A percentile compares a stretch with the other conserved stretches of the same genome.
Conservation (phyloP, 345 rosid species). For the Corchorus capsularis region DNA sequence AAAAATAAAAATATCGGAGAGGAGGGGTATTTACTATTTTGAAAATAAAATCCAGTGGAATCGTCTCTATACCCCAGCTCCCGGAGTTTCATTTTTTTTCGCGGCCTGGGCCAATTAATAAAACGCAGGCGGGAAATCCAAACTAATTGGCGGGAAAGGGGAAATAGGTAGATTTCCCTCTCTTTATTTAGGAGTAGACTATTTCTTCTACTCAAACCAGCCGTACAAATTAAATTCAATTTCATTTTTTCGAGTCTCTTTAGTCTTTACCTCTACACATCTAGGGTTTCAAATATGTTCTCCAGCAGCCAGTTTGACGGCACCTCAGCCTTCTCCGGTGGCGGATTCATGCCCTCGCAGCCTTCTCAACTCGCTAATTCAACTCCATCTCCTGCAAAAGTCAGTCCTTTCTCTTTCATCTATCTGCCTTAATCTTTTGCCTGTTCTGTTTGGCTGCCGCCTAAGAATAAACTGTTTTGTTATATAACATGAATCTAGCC, state of each 20-base stretch:
- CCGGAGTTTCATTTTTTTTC: too few species aligned
- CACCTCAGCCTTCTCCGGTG: constrained; percentile 47
- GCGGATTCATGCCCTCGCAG: constrained; percentile 76
- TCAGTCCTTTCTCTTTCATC: constrained; percentile 16
- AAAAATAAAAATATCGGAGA: too few species aligned
- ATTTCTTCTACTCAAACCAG: too few species aligned
- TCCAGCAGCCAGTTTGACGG: constrained; percentile 73
- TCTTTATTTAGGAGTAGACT: too few species aligned
- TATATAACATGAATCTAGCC: background rate
- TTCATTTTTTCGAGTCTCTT: background rate
- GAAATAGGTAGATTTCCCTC: too few species aligned
- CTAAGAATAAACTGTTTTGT: background rate
- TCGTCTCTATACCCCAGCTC: too few species aligned
- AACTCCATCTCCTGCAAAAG: constrained; percentile 57
- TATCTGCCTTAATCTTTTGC: background rate
- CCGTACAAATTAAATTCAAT: background rate
- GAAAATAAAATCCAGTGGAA: too few species aligned
- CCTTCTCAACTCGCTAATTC: constrained; percentile 55
- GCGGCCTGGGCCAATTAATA: too few species aligned
- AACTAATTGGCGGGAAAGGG: constrained; percentile 36
- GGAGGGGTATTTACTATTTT: too few species aligned
- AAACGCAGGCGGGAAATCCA: constrained; percentile 29
- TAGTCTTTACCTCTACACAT: background rate
- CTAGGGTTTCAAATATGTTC: constrained; percentile 48
- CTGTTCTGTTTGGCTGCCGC: background rate